A percentile compares a stretch with the other conserved stretches of the same genome.
These are phyloP conservation scores for Fusarium sterilihyphosum DNA, from an alignment of 2,329 filamentous ascomycete species.

Conservation along the genomic window DNA sequence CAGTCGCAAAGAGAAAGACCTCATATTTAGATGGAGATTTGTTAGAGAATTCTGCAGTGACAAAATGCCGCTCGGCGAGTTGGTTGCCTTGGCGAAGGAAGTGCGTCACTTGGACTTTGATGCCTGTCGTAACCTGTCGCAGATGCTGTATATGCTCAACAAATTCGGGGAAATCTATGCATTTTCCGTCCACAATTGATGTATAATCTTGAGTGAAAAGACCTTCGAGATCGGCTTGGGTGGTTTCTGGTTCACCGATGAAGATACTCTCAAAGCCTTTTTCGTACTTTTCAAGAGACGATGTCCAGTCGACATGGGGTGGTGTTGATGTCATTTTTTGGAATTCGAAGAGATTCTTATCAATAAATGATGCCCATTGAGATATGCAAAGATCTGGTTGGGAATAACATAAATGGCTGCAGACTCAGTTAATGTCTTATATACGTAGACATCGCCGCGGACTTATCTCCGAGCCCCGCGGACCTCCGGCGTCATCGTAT, in stretches of 20 bases:
- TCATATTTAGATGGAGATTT: neutral
- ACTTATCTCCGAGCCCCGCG: neutral
- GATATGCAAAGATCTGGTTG: fast-evolving
- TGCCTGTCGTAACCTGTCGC: neutral
- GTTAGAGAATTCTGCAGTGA: neutral
- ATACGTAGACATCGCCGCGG: neutral
- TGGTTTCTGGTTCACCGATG: neutral
- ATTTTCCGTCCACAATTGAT: neutral
- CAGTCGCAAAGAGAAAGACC: neutral
- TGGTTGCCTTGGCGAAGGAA: neutral
- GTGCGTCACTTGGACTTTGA: neutral
- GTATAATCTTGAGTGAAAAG: neutral
- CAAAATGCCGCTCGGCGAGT: neutral
- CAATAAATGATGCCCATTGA: fast-evolving
- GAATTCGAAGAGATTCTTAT: fast-evolving
- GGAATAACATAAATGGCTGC: no score
- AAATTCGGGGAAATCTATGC: neutral
- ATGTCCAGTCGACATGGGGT: neutral
- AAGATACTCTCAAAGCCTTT: neutral
- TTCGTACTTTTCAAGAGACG: neutral
- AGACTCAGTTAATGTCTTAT: neutral
- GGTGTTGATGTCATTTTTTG: neutral
- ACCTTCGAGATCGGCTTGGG: neutral
- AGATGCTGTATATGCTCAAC: neutral
- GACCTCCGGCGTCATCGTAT: neutral